phyloP scores from a whole-genome alignment of 2,329 filamentous ascomycete species.

The Cladophialophora psammophila region DNA sequence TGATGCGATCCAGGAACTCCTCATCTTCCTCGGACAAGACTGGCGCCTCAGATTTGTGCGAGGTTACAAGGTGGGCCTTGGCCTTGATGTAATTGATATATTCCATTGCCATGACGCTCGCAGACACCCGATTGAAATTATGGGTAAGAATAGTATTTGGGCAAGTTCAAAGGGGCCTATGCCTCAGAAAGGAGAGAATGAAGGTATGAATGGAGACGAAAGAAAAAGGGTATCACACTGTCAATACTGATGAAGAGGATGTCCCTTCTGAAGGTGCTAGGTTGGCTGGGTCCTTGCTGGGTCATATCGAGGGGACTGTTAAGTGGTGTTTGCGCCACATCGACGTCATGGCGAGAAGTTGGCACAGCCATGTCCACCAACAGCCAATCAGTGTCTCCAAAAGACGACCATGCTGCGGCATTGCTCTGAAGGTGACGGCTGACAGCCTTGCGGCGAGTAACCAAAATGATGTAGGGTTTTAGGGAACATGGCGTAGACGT shows the following conservation, averaged over 20 bases:
- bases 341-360: conserved; percentile 22
- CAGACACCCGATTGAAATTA: neutral
- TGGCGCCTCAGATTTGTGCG: conserved; percentile 46
- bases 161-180: neutral
- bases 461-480: neutral
- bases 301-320: conserved; percentile 9
- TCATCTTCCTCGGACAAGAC: conserved; percentile 69
- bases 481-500: neutral
- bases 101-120: conserved; percentile 45
- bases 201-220: conserved; percentile 6
- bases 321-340: conserved; percentile 25
- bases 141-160: conserved; percentile 7
- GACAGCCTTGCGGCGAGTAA: neutral
- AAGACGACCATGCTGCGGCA: neutral
- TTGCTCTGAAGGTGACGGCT: neutral
- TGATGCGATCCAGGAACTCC: conserved; percentile 61
- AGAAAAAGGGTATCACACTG: neutral
- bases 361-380: conserved; percentile 16
- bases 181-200: neutral
- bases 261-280: conserved; percentile 2
- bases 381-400: conserved; percentile 5
- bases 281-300: neutral
- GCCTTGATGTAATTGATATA: conserved; percentile 54
- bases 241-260: conserved; percentile 12
- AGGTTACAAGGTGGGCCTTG: conserved; percentile 46